These are phyloP conservation scores for Trametes meyenii DNA, from an alignment of 768 basidiomycete species.

Conservation along the genomic window DNA sequence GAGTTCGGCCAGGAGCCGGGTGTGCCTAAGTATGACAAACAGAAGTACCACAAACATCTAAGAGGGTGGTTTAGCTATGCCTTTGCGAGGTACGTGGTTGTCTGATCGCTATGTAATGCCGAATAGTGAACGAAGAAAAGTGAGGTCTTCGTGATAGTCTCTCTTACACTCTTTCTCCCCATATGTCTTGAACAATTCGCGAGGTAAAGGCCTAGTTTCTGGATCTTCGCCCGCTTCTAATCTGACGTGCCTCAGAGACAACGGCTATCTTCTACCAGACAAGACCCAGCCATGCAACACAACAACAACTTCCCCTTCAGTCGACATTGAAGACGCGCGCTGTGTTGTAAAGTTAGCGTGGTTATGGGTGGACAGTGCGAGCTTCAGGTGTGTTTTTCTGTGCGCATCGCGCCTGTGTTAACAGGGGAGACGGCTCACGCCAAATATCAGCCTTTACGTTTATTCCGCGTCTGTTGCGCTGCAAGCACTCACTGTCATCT, in stretches of 20 bases:
- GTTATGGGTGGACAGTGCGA: constrained; percentile 88
- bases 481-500: constrained; percentile 93
- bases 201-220: constrained; percentile 17
- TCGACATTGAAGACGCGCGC: constrained; percentile 41
- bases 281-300: constrained; percentile 57
- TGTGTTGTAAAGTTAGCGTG: constrained; percentile 86
- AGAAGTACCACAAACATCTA: constrained; percentile 40
- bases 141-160: constrained; percentile 82
- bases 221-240: not conserved
- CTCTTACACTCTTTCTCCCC: constrained; percentile 79
- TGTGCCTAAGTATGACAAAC: constrained; percentile 24
- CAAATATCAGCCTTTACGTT: constrained; percentile 67
- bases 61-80: constrained; percentile 85
- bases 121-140: constrained; percentile 37
- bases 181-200: constrained; percentile 89
- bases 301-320: constrained; percentile 11
- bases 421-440: too few relatives aligned
- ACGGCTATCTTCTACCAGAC: constrained; percentile 78
- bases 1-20: too few relatives aligned
- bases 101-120: not conserved
- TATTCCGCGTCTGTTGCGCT: constrained; percentile 87
- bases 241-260: constrained; percentile 51
- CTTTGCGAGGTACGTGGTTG: constrained; percentile 67
- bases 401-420: not conserved
- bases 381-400: constrained; percentile 71